Percentiles rank a stretch among this genome's conserved stretches.
These are phyloP conservation scores for Thelephora aurantiotincta DNA, from an alignment of 768 basidiomycete genomes.

Conservation along the genomic window DNA sequence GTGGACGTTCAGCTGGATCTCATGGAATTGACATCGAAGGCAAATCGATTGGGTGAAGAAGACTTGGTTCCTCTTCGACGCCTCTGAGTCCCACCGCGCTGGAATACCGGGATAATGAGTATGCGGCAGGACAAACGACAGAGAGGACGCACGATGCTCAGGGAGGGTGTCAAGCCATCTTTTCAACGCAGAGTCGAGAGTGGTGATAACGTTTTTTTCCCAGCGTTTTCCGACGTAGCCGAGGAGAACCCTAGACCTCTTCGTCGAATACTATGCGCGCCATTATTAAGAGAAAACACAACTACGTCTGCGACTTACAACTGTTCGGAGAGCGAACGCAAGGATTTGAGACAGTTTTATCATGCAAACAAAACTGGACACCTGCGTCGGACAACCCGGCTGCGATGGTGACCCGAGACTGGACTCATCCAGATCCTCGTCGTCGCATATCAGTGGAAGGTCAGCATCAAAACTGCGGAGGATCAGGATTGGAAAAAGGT, in stretches of 20 bases:
- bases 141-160: slow-evolving; percentile 16
- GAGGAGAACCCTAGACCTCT: slow-evolving; percentile 5
- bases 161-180: slow-evolving; percentile 26
- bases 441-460: slow-evolving; percentile 50
- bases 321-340: slow-evolving; percentile 44
- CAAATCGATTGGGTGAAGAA: not conserved
- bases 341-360: slow-evolving; percentile 52
- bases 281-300: not conserved
- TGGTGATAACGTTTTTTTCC: slow-evolving; percentile 9
- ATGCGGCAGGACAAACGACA: not conserved
- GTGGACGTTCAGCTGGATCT: slow-evolving; percentile 27
- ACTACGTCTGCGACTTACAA: slow-evolving; percentile 24
- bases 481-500: not conserved
- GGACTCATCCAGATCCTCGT: slow-evolving; percentile 48
- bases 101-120: slow-evolving; percentile 5
- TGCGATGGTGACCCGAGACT: slow-evolving; percentile 51
- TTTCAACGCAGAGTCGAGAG: slow-evolving; percentile 11
- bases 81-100: slow-evolving; percentile 30
- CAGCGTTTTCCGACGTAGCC: slow-evolving; percentile 7
- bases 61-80: slow-evolving; percentile 9
- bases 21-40: slow-evolving; percentile 25
- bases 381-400: slow-evolving; percentile 33
- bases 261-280: slow-evolving; percentile 8
- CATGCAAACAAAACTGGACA: slow-evolving; percentile 37
- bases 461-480: slow-evolving; percentile 42